Conservation (phyloP, 2,329 filamentous ascomycete genomes). For the Trichoderma brevicompactum region DNA sequence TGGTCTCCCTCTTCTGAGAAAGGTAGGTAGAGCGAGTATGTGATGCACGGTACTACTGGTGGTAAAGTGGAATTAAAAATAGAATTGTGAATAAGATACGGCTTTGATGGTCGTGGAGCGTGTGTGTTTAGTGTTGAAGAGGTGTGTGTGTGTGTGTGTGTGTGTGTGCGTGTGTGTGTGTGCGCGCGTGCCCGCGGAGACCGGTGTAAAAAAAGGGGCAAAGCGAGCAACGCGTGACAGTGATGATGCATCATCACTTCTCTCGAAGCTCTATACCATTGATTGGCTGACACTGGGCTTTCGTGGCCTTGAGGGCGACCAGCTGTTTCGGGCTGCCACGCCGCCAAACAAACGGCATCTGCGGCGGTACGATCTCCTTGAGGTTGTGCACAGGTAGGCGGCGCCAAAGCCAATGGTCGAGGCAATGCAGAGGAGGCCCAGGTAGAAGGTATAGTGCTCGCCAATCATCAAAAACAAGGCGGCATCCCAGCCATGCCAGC, state of each 20-base stretch:
- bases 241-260: not conserved
- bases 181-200: too few relatives aligned
- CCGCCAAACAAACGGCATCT: constrained; percentile 27
- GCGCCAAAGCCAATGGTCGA: constrained; percentile 12
- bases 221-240: not conserved
- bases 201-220: not conserved
- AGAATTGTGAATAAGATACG: constrained; percentile 1
- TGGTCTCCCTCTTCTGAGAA: constrained; percentile 12
- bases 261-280: constrained; percentile 4
- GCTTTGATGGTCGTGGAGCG: not conserved
- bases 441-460: constrained; percentile 32
- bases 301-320: constrained; percentile 25
- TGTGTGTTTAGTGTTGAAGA: not conserved
- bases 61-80: constrained; percentile 1
- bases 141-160: not conserved
- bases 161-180: not conserved
- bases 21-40: not conserved
- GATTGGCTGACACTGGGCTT: constrained; percentile 28
- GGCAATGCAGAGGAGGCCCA: constrained; percentile 26
- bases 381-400: constrained; percentile 22
- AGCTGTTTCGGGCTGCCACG: constrained; percentile 22
- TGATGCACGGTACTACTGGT: constrained; percentile 19
- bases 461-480: constrained; percentile 33
- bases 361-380: constrained; percentile 21
- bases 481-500: constrained; percentile 37